A percentile compares a stretch with the other conserved stretches of the same genome.
Conservation (phyloP, 148 eudicot genomes). For the Fagopyrum tataricum region DNA sequence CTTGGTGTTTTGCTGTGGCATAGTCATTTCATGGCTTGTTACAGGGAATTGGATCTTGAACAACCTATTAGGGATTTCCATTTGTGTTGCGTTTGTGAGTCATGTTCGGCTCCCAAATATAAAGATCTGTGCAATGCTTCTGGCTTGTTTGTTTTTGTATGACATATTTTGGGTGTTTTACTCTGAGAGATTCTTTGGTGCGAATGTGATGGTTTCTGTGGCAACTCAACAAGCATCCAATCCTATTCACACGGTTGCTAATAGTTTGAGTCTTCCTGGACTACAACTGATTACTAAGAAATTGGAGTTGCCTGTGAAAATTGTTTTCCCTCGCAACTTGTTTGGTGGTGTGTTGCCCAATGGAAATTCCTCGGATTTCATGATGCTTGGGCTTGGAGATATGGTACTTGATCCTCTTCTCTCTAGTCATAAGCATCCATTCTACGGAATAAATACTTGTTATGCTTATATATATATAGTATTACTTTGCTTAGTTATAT, state of each 20-base stretch:
- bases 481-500: not conserved
- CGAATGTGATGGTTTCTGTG: constrained; percentile 96
- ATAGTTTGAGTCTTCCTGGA: constrained; percentile 94
- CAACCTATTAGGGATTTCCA: constrained; percentile 89
- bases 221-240: constrained; percentile 98
- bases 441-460: not conserved
- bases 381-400: constrained; percentile 99
- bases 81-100: constrained; percentile 93
- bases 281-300: constrained; percentile 81
- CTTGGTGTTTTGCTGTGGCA: constrained; percentile 42
- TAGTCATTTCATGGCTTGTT: constrained; percentile 83
- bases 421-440: not conserved
- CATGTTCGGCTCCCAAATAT: constrained; percentile 96
- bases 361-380: constrained; percentile 55
- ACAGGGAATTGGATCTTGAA: constrained; percentile 93
- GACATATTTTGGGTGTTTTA: constrained; percentile 98
- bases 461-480: too few relatives aligned
- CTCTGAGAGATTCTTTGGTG: constrained; percentile 95
- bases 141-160: constrained; percentile 69
- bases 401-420: constrained; percentile 54
- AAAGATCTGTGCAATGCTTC: constrained; percentile 91
- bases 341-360: constrained; percentile 62
- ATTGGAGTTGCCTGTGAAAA: constrained; percentile 90
- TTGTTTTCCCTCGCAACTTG: constrained; percentile 85
- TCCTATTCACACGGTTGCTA: constrained; percentile 93